Evolutionary conservation across 495 filamentous ascomycete species (phyloP).

Genomic region (Sphaerosporella brunnea): DNA sequence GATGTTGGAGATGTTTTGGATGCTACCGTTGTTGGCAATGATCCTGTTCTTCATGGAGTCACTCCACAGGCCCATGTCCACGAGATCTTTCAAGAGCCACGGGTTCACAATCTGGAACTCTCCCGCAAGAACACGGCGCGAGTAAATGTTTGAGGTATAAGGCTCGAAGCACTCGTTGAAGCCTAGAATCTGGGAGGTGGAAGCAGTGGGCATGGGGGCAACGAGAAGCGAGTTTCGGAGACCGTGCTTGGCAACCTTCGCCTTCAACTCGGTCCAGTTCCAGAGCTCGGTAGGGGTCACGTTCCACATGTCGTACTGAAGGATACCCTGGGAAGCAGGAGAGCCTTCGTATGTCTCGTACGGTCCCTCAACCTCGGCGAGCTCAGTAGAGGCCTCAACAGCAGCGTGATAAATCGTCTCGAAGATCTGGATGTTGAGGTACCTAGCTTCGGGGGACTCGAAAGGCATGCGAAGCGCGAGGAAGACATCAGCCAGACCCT

Average conservation of each 20-base stretch:
- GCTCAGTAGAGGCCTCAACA: slow-evolving; percentile 67
- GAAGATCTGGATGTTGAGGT: slow-evolving; percentile 95
- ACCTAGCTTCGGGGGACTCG: slow-evolving; percentile 78
- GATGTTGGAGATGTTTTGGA: slow-evolving; percentile 92
- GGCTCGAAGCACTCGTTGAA: slow-evolving; percentile 99
- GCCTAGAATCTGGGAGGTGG: slow-evolving; percentile 88
- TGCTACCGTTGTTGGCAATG: slow-evolving; percentile 87
- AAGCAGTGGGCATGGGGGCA: slow-evolving; percentile 94
- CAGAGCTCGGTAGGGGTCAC: slow-evolving; percentile 82
- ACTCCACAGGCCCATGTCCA: slow-evolving; percentile 95
- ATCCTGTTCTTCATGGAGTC: slow-evolving; percentile 99
- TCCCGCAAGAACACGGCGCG: slow-evolving; percentile 88
- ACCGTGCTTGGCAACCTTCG: slow-evolving; percentile 73
- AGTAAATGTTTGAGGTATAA: slow-evolving; percentile 99
- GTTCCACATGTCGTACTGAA: slow-evolving; percentile 98
- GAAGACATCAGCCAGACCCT: slow-evolving; percentile 97
- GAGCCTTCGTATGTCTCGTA: slow-evolving; percentile 88
- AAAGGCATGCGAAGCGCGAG: slow-evolving; percentile 91
- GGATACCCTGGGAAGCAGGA: slow-evolving; percentile 82
- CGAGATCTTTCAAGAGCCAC: slow-evolving; percentile 93
- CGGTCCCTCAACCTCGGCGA: slow-evolving; percentile 63
- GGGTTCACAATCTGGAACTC: slow-evolving; percentile 99
- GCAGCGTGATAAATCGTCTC: slow-evolving; percentile 98
- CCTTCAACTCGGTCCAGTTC: slow-evolving; percentile 88
- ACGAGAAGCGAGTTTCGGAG: slow-evolving; percentile 87